Evolutionary conservation across 495 filamentous ascomycete genomes (phyloP), one percentile per base, ranked within the genome.

Genomic region (Jackrogersella minutella): DNA sequence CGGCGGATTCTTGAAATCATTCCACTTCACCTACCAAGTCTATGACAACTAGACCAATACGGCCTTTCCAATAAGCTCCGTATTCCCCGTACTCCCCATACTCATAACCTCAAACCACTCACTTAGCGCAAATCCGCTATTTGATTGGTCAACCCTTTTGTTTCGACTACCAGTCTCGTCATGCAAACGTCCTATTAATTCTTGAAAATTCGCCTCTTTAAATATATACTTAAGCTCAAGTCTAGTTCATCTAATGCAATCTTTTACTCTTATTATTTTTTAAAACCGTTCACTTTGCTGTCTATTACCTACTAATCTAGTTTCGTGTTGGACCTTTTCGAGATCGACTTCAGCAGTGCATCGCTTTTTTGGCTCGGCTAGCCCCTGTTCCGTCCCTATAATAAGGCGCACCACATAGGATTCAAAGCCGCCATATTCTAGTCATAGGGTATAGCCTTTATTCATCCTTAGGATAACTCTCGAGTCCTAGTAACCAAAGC

Each of bases 11-110:
- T 58, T 51, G 1, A 36, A 50, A 50, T 19, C 17, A 43, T 41
- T 34, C 53, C 43, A 37, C 19, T 34, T 26, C 4, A 36, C 36
- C 37, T 37, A 52, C 37, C 36, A 65, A 39, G 28, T 58, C 36
- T 28, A 58, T 58, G 28, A 58, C 39, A 58, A 14, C 43, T 51
- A 58, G 6, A 52, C 31, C 21, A 40, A 24, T 5, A 44, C 47
- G 55, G 55, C 31, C 39, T 54, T 59, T 47, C 54, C n/a, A 17
- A 54, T 22, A 66, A 66, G 50, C 55, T 59, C 62, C 55, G 62
- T 17, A 7, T 33, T 58, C 63, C 63, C 24, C 34, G 55, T 37
- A 14, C n/a, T n/a, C n/a, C n/a, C n/a, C n/a, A n/a, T n/a, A 17
- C 49, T 26, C 14, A 37, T 37, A 10, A 60, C 21, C 14, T 41